Percentiles rank a stretch among this genome's conserved stretches.
These are phyloP conservation scores for Teunomyces atbi DNA, from an alignment of 805 yeast species.

Conservation along the genomic window DNA sequence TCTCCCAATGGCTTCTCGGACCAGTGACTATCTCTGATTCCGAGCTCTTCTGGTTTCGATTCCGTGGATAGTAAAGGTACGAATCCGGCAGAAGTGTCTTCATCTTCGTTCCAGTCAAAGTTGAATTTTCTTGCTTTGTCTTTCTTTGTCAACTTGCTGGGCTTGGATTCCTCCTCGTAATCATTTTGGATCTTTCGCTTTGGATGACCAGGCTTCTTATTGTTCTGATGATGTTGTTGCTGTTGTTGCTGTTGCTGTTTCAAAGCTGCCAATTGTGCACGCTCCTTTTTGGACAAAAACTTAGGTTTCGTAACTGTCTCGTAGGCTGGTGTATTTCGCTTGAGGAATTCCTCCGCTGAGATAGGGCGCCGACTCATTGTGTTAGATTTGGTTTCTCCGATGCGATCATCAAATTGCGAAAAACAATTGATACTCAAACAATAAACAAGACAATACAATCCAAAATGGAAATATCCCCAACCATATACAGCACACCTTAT, in stretches of 20 bases:
- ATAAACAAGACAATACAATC: not conserved
- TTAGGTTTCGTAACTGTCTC: slow-evolving; percentile 14
- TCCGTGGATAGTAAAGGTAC: slow-evolving; percentile 37
- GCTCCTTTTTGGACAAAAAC: slow-evolving; percentile 20
- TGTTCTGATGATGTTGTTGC: not conserved
- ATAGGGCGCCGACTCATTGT: slow-evolving; percentile 23
- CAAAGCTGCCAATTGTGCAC: slow-evolving; percentile 11
- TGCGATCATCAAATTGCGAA: slow-evolving; percentile 3
- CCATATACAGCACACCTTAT: not conserved
- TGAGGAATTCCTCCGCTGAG: slow-evolving; percentile 23
- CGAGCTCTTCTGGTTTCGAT: not conserved
- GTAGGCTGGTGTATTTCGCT: slow-evolving; percentile 8
- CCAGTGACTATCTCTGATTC: slow-evolving; percentile 52
- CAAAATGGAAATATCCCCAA: not conserved
- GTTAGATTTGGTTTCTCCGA: not conserved
- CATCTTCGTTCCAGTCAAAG: slow-evolving; percentile 67
- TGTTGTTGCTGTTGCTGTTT: slow-evolving; percentile 6
- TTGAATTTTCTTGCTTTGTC: slow-evolving; percentile 41
- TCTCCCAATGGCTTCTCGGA: slow-evolving; percentile 55
- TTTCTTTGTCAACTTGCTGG: not conserved
- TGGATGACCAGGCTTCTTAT: not conserved
- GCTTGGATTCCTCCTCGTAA: not conserved
- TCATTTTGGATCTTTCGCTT: slow-evolving; percentile 1
- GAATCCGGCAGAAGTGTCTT: slow-evolving; percentile 57
- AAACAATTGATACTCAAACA: not conserved